These are phyloP conservation scores for Geranomyces michiganensis DNA, from an alignment of 192 early-diverging fungal species.

Conservation along the genomic window DNA sequence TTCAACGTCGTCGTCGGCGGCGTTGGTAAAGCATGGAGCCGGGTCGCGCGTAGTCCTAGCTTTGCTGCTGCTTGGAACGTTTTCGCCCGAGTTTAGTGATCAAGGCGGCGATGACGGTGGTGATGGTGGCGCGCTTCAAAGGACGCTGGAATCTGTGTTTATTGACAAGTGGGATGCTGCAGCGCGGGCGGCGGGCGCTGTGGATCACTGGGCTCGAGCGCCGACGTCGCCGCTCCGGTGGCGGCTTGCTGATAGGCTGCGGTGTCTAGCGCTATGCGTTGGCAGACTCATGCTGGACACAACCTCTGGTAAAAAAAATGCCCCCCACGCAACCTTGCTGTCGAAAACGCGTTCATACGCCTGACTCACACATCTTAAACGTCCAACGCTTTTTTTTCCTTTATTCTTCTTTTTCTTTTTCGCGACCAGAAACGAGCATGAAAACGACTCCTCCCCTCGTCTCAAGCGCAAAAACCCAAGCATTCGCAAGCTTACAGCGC, in stretches of 20 bases:
- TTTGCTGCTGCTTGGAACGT: constrained; percentile 9
- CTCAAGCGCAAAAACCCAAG: neutral
- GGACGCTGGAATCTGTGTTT: constrained; percentile 18
- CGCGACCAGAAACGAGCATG: constrained; percentile 22
- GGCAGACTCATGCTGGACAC: constrained; percentile 19
- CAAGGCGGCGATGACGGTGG: neutral
- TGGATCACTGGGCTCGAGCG: constrained; percentile 26
- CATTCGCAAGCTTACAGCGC: neutral
- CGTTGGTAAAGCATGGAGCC: neutral
- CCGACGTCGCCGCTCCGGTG: constrained; percentile 8
- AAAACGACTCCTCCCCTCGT: neutral
- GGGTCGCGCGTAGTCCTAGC: constrained; percentile 22
- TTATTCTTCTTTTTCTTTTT: neutral
- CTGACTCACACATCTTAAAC: no score
- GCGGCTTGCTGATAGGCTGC: constrained; percentile 9
- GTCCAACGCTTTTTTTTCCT: no score
- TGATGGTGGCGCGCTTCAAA: neutral
- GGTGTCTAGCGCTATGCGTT: constrained; percentile 12
- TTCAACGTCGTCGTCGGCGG: no score
- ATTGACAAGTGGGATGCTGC: constrained; percentile 14
- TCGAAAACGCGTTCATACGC: neutral
- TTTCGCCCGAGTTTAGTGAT: constrained; percentile 1
- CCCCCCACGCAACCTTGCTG: no score
- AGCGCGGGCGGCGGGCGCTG: constrained; percentile 1
- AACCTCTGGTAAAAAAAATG: constrained; percentile 9